Percentiles rank a stretch among this genome's conserved stretches.
Evolutionary conservation across 116 monocot species (phyloP).

Genomic region (Thalassia testudinum): DNA sequence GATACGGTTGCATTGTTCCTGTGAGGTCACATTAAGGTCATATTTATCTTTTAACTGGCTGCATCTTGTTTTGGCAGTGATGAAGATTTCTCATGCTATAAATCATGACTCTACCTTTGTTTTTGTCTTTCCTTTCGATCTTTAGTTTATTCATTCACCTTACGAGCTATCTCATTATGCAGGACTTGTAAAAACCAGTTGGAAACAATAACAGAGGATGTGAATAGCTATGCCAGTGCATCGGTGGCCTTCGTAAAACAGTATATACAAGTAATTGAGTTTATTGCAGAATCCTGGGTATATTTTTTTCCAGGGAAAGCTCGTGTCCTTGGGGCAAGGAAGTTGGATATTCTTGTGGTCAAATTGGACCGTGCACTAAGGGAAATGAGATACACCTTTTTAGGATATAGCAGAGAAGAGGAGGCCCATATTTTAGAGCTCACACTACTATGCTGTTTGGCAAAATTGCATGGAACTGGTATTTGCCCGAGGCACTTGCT

Average conservation of each 20-base stretch:
- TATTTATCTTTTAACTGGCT: neutral
- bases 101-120: too few species aligned
- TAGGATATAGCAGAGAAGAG: constrained; percentile 29
- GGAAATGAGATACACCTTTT: constrained; percentile 38
- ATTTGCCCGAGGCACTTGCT: constrained; percentile 7
- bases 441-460: constrained; percentile 29
- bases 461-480: constrained; percentile 24
- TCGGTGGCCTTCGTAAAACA: constrained; percentile 29
- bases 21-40: constrained; percentile 41
- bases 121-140: too few species aligned
- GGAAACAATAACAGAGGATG: constrained; percentile 29
- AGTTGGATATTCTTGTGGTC: constrained; percentile 33
- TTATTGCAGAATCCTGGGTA: constrained; percentile 39
- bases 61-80: neutral
- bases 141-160: neutral
- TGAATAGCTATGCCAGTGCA: constrained; percentile 11
- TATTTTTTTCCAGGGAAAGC: constrained; percentile 19
- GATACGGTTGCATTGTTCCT: constrained; percentile 13
- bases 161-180: constrained; percentile 6
- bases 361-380: constrained; percentile 40
- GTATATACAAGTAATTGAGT: constrained; percentile 38
- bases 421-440: constrained; percentile 60
- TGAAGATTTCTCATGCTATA: neutral
- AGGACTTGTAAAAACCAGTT: constrained; percentile 61
- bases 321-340: constrained; percentile 9